phyloP scores from a whole-genome alignment of 306 rosid genomes.

The Phaseolus lunatus region DNA sequence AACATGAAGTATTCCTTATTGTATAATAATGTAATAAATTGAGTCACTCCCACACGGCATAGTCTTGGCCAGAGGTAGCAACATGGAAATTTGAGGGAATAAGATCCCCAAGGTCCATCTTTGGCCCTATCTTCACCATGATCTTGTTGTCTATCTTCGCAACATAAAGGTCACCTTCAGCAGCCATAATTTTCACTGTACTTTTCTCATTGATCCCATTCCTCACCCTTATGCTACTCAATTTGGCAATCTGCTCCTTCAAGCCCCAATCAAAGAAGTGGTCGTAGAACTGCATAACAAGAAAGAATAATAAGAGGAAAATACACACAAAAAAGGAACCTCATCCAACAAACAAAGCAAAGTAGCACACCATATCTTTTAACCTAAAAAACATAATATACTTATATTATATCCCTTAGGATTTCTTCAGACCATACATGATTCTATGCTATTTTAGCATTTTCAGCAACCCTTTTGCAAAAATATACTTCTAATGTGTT shows the following conservation, averaged over 20 bases:
- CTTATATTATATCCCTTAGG: neutral
- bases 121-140: slow-evolving; percentile 77
- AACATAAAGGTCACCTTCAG: slow-evolving; percentile 66
- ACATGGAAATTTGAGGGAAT: slow-evolving; percentile 60
- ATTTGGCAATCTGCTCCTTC: slow-evolving; percentile 60
- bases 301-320: neutral
- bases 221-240: slow-evolving; percentile 58
- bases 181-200: slow-evolving; percentile 62
- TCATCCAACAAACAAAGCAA: neutral
- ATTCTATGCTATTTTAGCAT: neutral
- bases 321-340: neutral
- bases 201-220: slow-evolving; percentile 61
- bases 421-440: neutral
- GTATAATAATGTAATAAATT: neutral
- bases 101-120: slow-evolving; percentile 58
- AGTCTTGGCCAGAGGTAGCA: slow-evolving; percentile 65
- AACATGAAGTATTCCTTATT: neutral
- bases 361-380: neutral
- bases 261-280: slow-evolving; percentile 76
- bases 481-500: too few relatives aligned
- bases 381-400: neutral
- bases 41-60: slow-evolving; percentile 71
- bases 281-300: slow-evolving; percentile 74
- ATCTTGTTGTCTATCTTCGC: slow-evolving; percentile 68
- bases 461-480: too few relatives aligned